Evolutionary conservation across 1,139 yeast genomes (phyloP).

Genomic region (Geotrichum siamense): DNA sequence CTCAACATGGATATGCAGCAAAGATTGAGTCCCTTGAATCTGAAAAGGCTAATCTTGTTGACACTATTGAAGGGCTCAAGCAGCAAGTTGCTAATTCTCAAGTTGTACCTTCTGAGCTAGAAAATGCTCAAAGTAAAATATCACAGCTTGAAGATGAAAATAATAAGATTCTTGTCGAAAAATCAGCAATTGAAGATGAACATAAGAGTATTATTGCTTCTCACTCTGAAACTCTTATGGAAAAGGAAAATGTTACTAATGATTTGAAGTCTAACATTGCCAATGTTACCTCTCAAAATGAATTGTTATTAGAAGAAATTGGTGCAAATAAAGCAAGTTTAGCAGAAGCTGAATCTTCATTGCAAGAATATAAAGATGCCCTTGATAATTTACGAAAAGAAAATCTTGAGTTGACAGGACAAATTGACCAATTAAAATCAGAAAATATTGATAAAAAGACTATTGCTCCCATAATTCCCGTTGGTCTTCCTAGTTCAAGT

Average conservation of each 20-base stretch:
- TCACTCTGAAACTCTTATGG: conserved; percentile 6
- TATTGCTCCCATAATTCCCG: background rate
- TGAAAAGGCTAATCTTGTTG: conserved; percentile 13
- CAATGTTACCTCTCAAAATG: background rate
- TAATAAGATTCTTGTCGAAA: conserved; percentile 8
- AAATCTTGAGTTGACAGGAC: background rate
- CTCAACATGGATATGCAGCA: background rate
- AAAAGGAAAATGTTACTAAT: conserved; percentile 8
- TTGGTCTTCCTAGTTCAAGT: background rate
- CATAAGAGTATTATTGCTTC: conserved; percentile 4
- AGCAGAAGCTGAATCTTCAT: background rate
- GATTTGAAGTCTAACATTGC: background rate
- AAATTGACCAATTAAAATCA: background rate
- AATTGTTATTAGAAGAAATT: background rate
- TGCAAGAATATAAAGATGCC: background rate
- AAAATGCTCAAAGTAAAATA: conserved; percentile 2
- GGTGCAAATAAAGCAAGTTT: background rate
- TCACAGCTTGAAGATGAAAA: background rate
- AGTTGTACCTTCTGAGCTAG: background rate
- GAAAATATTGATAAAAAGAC: background rate
- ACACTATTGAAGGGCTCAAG: conserved; percentile 7
- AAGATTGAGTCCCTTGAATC: conserved; percentile 1
- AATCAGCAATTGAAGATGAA: conserved; percentile 19
- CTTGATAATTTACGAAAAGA: background rate
- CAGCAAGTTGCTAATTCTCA: background rate